phyloP scores from a whole-genome alignment of 352 stramenopile genomes.

The Saprolegnia parasitica region DNA sequence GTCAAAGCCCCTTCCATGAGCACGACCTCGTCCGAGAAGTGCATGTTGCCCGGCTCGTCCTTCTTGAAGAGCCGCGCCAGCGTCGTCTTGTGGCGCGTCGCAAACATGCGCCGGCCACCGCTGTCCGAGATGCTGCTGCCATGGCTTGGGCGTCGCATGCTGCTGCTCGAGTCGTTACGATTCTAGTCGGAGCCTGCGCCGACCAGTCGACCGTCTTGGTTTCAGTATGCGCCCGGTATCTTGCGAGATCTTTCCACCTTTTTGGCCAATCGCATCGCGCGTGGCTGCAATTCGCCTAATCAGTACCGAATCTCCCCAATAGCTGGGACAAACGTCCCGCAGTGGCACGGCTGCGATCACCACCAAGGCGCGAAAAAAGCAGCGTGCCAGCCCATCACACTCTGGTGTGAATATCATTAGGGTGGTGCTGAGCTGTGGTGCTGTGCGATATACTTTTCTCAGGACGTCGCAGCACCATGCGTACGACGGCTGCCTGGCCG shows the following conservation, averaged over 20 bases:
- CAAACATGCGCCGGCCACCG: constrained; percentile 9
- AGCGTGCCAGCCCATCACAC: too few relatives aligned
- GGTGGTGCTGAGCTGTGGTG: too few relatives aligned
- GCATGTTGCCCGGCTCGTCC: not conserved
- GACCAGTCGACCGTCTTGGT: not conserved
- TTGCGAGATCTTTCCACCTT: constrained; percentile 2
- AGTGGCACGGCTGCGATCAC: not conserved
- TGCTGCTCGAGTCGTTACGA: not conserved
- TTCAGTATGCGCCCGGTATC: not conserved
- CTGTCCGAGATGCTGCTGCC: not conserved
- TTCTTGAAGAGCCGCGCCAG: constrained; percentile 21
- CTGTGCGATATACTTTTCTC: too few relatives aligned
- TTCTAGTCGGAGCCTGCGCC: not conserved
- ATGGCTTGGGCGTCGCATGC: constrained; percentile 9
- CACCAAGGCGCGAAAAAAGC: too few relatives aligned
- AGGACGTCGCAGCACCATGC: too few relatives aligned
- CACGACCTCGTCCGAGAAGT: constrained; percentile 32
- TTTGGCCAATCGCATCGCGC: not conserved
- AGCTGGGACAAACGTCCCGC: not conserved
- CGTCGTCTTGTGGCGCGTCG: constrained; percentile 27
- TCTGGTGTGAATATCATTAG: too few relatives aligned
- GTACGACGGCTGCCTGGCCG: too few relatives aligned
- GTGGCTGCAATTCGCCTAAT: not conserved
- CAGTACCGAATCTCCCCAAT: not conserved
- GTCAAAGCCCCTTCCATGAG: constrained; percentile 52